A percentile compares a stretch with the other conserved stretches of the same genome.
Conservation (phyloP, 495 filamentous ascomycete genomes). For the Penicillium desertorum region DNA sequence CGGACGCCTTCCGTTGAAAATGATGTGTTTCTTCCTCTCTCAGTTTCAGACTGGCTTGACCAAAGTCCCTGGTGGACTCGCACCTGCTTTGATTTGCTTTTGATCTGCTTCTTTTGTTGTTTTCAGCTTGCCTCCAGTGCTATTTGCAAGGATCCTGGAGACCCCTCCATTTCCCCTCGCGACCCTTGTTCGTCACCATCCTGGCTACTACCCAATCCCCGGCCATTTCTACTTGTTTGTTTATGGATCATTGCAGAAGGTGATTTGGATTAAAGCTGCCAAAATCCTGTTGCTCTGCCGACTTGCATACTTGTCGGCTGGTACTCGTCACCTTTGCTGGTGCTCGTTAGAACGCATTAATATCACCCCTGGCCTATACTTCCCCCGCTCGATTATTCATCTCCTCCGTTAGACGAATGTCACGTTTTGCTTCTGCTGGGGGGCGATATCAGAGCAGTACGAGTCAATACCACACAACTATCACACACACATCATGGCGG, state of each 20-base stretch:
- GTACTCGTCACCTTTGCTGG: slow-evolving; percentile 8
- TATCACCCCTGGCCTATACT: neutral
- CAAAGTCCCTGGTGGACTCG: slow-evolving; percentile 3
- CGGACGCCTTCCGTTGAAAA: slow-evolving; percentile 22
- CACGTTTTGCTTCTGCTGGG: neutral
- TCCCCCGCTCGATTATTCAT: neutral
- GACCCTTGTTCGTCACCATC: slow-evolving; percentile 18
- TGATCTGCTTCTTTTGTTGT: slow-evolving; percentile 1
- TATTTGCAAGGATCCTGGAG: slow-evolving; percentile 7
- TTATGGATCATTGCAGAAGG: slow-evolving; percentile 13
- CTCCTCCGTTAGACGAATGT: slow-evolving; percentile 16
- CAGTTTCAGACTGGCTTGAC: neutral
- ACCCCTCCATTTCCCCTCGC: slow-evolving; percentile 12
- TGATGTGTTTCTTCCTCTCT: neutral
- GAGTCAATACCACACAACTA: neutral
- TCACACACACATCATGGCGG: slow-evolving; percentile 26
- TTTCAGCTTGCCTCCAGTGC: slow-evolving; percentile 1
- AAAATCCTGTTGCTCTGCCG: slow-evolving; percentile 11
- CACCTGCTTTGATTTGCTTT: slow-evolving; percentile 7
- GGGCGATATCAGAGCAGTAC: neutral
- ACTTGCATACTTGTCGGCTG: neutral
- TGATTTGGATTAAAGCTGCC: slow-evolving; percentile 10
- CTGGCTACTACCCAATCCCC: slow-evolving; percentile 21
- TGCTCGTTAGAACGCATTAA: slow-evolving; percentile 6
- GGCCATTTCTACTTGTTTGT: slow-evolving; percentile 3